Evolutionary conservation across 352 stramenopile species (phyloP).

Genomic region (Elongisporangium anandrum): DNA sequence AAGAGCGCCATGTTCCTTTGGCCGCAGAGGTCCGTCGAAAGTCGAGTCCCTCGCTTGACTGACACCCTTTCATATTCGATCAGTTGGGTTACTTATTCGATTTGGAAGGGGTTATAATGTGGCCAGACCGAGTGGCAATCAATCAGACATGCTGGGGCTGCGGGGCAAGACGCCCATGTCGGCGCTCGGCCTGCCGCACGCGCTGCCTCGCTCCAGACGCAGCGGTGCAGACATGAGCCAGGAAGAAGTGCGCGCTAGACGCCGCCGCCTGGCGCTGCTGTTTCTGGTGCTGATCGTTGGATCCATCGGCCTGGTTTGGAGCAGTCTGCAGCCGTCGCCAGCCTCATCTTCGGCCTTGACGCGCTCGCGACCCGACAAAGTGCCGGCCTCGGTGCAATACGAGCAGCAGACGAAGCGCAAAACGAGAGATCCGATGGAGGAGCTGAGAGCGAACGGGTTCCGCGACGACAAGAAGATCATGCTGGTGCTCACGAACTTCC

Average conservation of each 20-base stretch:
- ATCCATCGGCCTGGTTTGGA: not conserved
- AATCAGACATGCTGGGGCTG: conserved; percentile 14
- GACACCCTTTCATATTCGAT: not conserved
- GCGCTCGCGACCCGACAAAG: not conserved
- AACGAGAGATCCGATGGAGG: not conserved
- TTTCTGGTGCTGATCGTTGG: not conserved
- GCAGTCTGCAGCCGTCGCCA: not conserved
- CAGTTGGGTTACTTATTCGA: not conserved
- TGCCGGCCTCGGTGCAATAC: conserved; percentile 9
- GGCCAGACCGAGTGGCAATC: not conserved
- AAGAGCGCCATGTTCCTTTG: conserved; percentile 55
- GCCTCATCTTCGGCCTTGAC: not conserved
- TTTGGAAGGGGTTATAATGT: not conserved
- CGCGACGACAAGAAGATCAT: conserved; percentile 69
- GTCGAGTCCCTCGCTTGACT: not conserved
- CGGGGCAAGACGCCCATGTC: conserved; percentile 52
- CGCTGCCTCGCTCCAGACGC: conserved; percentile 13
- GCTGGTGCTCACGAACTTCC: conserved; percentile 64
- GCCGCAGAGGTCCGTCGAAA: not conserved
- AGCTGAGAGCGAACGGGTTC: conserved; percentile 31
- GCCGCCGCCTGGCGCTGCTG: not conserved
- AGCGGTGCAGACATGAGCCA: not conserved
- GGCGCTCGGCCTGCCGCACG: conserved; percentile 47
- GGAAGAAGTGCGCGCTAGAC: not conserved
- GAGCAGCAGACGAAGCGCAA: conserved; percentile 7